Evolutionary conservation across 2,329 filamentous ascomycete genomes (phyloP), one percentile per base, ranked within the genome.

Genomic region (Penicillium sp.): DNA sequence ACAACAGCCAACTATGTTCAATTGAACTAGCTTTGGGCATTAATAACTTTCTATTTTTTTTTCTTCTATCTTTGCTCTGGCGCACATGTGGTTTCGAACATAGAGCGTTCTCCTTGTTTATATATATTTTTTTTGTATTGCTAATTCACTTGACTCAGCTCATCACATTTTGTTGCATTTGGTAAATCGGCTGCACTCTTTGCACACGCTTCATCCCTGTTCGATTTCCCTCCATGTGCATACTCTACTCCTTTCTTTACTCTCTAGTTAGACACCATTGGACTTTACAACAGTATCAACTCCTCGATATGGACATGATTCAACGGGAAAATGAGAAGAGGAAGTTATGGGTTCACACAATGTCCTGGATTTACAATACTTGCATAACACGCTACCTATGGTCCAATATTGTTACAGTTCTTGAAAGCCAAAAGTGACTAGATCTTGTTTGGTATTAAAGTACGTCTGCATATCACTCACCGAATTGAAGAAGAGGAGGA

Each of bases 1-100:
- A 43, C 7, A 38, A 40, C 50, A 75, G 72, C 69, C 47, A 74
- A 74, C 56, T 75, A 74, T 47, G 71, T 74, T 30, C 63, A 69
- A 45, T 55, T 68, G 56, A 73, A 64, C 68, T 69, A 64, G 57
- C 42, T 44, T 53, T 16, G 32, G 14, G 26, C 43, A 40, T 36
- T 42, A 44, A 53, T 36, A 27, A 35, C 46, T 30, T 52, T 43
- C 32, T 35, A 26, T 32, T 7, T 29, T 43, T 34, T 49, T 44
- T 14, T 53, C 56, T 38, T 41, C 32, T 32, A 23, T 32, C 30
- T 58, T 32, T 53, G 14, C 45, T 57, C 36, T 55, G 61, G 62
- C 60, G 61, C 55, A 62, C 58, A 41, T 42, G 34, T 55, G 61
- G 55, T 48, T 47, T 46, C 57, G 52, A 58, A 61, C 60, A 65